These are phyloP conservation scores for Caryopteris hybrid DNA, from an alignment of 305 asterid species.

Conservation along the genomic window DNA sequence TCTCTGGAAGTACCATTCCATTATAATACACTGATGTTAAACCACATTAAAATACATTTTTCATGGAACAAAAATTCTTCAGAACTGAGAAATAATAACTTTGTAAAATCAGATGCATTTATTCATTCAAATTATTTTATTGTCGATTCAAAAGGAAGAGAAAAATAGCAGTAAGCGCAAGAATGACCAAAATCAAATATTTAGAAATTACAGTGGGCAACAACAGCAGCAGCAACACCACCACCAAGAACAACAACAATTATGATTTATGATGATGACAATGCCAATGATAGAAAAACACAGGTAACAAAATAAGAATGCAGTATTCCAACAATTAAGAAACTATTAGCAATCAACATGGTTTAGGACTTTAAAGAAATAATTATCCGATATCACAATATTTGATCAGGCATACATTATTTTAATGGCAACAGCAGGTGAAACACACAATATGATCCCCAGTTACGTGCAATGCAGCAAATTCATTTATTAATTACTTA, in stretches of 20 bases:
- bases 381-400: too few species aligned
- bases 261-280: too few species aligned
- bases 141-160: background rate
- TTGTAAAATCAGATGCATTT: background rate
- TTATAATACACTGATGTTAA: background rate
- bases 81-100: background rate
- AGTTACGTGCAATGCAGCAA: too few species aligned
- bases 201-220: background rate
- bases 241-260: too few species aligned
- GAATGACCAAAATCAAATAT: background rate
- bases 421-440: too few species aligned
- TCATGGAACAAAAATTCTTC: background rate
- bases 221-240: too few species aligned
- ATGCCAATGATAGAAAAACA: too few species aligned
- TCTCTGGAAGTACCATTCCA: background rate
- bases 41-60: conserved; percentile 1
- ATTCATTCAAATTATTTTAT: background rate
- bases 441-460: too few species aligned
- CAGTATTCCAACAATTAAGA: background rate
- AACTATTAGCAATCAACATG: background rate
- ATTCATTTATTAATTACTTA: too few species aligned
- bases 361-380: background rate
- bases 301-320: background rate
- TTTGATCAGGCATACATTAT: background rate
- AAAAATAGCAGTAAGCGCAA: background rate